These are phyloP conservation scores for Colletotrichum sp. DNA, from an alignment of 2,329 filamentous ascomycete genomes.

Conservation along the genomic window DNA sequence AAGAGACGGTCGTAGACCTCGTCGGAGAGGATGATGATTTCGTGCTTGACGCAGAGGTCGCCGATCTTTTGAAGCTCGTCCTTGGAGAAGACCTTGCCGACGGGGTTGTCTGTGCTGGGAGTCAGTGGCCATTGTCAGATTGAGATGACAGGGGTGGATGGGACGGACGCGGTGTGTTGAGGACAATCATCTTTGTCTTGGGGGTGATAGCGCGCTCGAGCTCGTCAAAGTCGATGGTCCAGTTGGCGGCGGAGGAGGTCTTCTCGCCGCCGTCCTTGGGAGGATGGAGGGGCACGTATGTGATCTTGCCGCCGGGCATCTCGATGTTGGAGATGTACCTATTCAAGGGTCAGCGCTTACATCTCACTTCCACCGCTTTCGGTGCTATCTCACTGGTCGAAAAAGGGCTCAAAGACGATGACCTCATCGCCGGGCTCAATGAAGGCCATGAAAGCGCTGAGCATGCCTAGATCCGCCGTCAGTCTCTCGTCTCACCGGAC, in stretches of 20 bases:
- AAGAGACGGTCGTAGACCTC: constrained; percentile 95
- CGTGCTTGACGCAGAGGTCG: constrained; percentile 87
- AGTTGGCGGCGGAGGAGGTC: constrained; percentile 86
- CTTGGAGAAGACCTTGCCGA: constrained; percentile 92
- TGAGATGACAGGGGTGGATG: background rate
- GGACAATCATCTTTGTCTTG: constrained; percentile 94
- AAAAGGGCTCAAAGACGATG: constrained; percentile 98
- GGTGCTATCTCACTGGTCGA: constrained; percentile 74
- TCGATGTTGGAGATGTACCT: constrained; percentile 96
- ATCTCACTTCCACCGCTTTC: too few species aligned
- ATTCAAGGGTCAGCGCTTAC: background rate
- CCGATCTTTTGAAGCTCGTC: constrained; percentile 85
- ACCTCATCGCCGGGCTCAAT: constrained; percentile 95
- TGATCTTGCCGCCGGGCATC: constrained; percentile 94
- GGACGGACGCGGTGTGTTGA: constrained; percentile 70
- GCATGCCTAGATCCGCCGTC: constrained; percentile 66
- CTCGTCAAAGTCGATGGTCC: constrained; percentile 84
- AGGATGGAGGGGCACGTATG: constrained; percentile 94
- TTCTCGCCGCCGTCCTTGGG: constrained; percentile 78
- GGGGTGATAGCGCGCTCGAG: constrained; percentile 82
- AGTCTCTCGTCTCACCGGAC: background rate
- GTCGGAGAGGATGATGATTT: constrained; percentile 91
- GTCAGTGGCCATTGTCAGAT: background rate
- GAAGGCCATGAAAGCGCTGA: constrained; percentile 98
- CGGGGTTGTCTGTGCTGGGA: constrained; percentile 75